Evolutionary conservation across 805 yeast genomes (phyloP), one percentile per base, ranked within the genome.

Genomic region (Saccharomycopsis fodiens): DNA sequence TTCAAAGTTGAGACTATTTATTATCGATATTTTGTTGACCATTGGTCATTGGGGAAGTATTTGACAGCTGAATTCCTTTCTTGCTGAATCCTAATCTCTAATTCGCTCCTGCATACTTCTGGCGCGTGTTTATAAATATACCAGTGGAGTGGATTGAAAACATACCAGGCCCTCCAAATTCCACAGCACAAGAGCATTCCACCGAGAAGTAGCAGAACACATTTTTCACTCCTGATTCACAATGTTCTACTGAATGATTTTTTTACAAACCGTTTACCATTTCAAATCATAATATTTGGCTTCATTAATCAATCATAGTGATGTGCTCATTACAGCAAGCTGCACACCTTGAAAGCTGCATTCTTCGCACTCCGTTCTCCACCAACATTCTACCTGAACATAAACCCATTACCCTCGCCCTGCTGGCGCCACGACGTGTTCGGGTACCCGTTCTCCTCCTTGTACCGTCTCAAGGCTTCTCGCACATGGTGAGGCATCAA

Each of bases 391-490:
- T 43, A 48, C 35, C 53, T 44, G 29, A 46, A 50, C 46, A 46
- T 43, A 29, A 35, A 19, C 29, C 53, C 53, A 35, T 43, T 37
- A 2, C 48, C 51, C 2, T 47, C 53, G 19, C 53, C 51, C 23
- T 50, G 53, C 29, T 50, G 43, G 5, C 47, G 25, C 42, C 47
- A 43, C n/a, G 34, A 35, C 8, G 41, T 41, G n/a, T 34, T 41
- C 3, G 53, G 53, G 17, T 43, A 50, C 19, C 39, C 36, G 12
- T 47, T 50, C 20, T 47, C 53, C 23, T 44, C 41, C 22, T 44
- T 41, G 20, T 44, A 47, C 19, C 44, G 16, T n/a, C 53, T 29
- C 22, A 42, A 50, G 8, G 53, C 53, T 23, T 50, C 53, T 16
- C 53, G 22, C 12, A 50, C 46, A 38, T 50, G 53, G 16, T 20